Evolutionary conservation across 2,329 filamentous ascomycete species (phyloP), one percentile per base, ranked within the genome.

Genomic region (Ophiostoma populinum): DNA sequence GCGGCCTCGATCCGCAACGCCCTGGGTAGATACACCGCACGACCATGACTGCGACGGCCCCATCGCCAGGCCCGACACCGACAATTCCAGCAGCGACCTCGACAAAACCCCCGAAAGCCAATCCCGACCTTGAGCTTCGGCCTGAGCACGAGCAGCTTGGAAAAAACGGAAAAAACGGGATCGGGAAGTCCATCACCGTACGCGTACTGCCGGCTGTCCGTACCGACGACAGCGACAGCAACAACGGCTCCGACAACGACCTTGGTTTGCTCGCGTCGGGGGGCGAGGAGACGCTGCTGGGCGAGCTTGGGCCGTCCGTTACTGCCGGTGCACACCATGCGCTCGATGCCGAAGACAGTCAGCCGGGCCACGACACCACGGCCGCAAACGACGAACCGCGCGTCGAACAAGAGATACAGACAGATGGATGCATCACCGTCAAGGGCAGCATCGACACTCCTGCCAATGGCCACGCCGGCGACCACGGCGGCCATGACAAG

Each of bases 31-130:
- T n/a, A n/a, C n/a, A n/a, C n/a, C n/a, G n/a, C n/a, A n/a, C n/a
- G 59, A 67, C 58, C 62, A 72, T 72, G 68, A 65, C 62, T 56
- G 61, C 62, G 59, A 67, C 57, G 66, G 67, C n/a, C n/a, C n/a
- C 66, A 66, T 70, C 65, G 57, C 57, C 61, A 57, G 55, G 57
- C 50, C 52, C 55, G 51, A 58, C 56, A 49, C 53, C 54, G 34
- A 41, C 38, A 30, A 32, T 20, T 48, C 49, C 53, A 52, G 50
- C 53, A 46, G n/a, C n/a, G n/a, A n/a, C n/a, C n/a, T n/a, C n/a
- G n/a, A n/a, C n/a, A n/a, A n/a, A n/a, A n/a, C n/a, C n/a, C n/a
- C n/a, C n/a, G n/a, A n/a, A n/a, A n/a, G n/a, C n/a, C n/a, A n/a
- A n/a, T n/a, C n/a, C n/a, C n/a, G n/a, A n/a, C n/a, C n/a, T n/a